Evolutionary conservation across 495 filamentous ascomycete genomes (phyloP).

Genomic region (Staphylotrichum longicolle): DNA sequence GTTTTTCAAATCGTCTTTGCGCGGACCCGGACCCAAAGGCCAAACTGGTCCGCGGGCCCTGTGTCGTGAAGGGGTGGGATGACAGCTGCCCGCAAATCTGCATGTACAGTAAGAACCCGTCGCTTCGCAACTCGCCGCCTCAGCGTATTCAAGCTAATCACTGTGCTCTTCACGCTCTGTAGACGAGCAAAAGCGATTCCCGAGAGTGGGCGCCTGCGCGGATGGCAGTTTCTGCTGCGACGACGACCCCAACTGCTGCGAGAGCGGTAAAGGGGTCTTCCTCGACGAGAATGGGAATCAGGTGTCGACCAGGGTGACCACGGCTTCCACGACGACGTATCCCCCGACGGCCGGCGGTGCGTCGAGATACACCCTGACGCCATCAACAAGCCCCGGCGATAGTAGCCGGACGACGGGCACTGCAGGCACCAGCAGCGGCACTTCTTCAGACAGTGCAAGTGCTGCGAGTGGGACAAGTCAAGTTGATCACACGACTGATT

Average conservation of each 20-base stretch:
- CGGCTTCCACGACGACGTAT: neutral
- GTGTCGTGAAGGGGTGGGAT: constrained; percentile 6
- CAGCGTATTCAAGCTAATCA: too few relatives aligned
- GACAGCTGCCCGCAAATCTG: constrained; percentile 8
- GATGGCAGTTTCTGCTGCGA: constrained; percentile 13
- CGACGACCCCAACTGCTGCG: neutral
- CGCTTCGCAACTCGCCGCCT: too few relatives aligned
- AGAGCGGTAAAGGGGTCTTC: neutral
- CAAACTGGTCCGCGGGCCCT: neutral
- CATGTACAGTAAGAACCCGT: neutral
- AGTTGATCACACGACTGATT: too few relatives aligned
- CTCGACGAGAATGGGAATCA: constrained; percentile 10
- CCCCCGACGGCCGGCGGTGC: neutral
- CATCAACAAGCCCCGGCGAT: too few relatives aligned
- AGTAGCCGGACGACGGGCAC: too few relatives aligned
- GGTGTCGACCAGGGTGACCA: neutral
- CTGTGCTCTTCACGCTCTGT: neutral
- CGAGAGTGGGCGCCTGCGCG: neutral
- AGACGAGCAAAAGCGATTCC: neutral
- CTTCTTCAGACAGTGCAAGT: too few relatives aligned
- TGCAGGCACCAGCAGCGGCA: too few relatives aligned
- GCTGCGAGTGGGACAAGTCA: too few relatives aligned
- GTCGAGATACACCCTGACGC: too few relatives aligned
- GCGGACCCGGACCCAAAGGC: neutral
- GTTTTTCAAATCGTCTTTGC: constrained; percentile 11